phyloP scores from a whole-genome alignment of 1,139 yeast species.

The Entelexis sorbosivorans region DNA sequence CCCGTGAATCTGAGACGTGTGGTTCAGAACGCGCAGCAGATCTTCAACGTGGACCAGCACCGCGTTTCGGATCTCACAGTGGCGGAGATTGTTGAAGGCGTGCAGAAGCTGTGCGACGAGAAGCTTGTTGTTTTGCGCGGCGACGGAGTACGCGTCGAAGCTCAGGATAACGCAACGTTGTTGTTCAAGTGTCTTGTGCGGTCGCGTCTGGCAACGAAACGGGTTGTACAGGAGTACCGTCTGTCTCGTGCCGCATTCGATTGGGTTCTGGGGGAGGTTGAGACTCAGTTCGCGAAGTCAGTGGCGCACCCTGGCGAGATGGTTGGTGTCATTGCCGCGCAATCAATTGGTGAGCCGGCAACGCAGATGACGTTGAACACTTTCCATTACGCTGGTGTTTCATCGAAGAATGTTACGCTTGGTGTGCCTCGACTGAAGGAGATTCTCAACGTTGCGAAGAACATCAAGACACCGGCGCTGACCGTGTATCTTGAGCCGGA shows the following conservation, averaged over 20 bases:
- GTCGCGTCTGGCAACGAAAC: conserved; percentile 80
- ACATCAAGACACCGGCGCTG: conserved; percentile 95
- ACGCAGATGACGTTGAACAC: conserved; percentile 99
- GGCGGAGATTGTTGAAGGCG: conserved; percentile 65
- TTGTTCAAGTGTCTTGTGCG: conserved; percentile 85
- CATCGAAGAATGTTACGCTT: conserved; percentile 94
- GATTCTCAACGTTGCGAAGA: conserved; percentile 95
- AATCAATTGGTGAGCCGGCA: conserved; percentile 99
- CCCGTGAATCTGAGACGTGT: conserved; percentile 97
- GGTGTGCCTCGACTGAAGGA: conserved; percentile 99
- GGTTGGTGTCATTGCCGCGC: conserved; percentile 99
- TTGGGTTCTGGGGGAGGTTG: conserved; percentile 92
- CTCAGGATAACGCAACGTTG: conserved; percentile 85
- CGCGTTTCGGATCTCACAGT: conserved; percentile 84
- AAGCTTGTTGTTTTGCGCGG: conserved; percentile 77
- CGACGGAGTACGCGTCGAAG: conserved; percentile 64
- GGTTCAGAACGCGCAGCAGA: conserved; percentile 92
- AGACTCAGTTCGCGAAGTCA: conserved; percentile 84
- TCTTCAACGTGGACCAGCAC: conserved; percentile 83
- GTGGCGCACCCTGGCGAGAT: conserved; percentile 97
- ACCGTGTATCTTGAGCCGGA: conserved; percentile 79
- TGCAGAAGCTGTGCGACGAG: conserved; percentile 49
- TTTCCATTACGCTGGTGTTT: conserved; percentile 99
- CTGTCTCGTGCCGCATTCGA: conserved; percentile 78
- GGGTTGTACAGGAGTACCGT: conserved; percentile 84